Evolutionary conservation across 257 asterid genomes (phyloP).

Genomic region (Ajuga chamaepitys): DNA sequence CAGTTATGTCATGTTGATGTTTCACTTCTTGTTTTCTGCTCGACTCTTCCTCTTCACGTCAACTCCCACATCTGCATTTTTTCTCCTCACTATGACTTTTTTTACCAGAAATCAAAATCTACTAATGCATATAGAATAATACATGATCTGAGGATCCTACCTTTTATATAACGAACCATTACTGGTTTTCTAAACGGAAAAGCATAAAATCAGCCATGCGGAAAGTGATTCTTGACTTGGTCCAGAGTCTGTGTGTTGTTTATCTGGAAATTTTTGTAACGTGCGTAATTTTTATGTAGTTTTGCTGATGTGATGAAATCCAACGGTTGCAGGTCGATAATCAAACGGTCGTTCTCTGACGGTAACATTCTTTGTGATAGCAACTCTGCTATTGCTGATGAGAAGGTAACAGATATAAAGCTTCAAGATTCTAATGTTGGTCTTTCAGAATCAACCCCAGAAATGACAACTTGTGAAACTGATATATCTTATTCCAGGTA

Average conservation of each 20-base stretch:
- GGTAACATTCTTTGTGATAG: conserved; percentile 63
- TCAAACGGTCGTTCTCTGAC: conserved; percentile 85
- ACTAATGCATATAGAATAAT: no score
- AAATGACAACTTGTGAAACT: conserved; percentile 50
- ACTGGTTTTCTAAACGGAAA: background rate
- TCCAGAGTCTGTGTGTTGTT: background rate
- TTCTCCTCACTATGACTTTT: background rate
- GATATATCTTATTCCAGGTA: conserved; percentile 52
- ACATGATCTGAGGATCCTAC: background rate
- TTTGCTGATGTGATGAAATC: conserved; percentile 9
- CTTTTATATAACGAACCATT: background rate
- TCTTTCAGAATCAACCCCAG: conserved; percentile 56
- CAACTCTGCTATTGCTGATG: conserved; percentile 46
- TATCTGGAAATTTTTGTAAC: conserved; percentile 11
- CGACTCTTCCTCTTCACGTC: background rate
- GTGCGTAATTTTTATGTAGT: no score
- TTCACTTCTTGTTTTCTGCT: background rate
- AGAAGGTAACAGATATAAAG: conserved; percentile 24
- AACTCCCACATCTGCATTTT: background rate
- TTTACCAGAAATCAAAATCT: background rate
- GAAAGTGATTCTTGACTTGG: background rate
- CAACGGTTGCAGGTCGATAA: conserved; percentile 43
- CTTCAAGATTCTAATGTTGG: conserved; percentile 25
- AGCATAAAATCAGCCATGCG: background rate
- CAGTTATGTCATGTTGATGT: background rate